phyloP scores from a whole-genome alignment of 2,329 filamentous ascomycete species.

The Fusarium solani-melongenae region DNA sequence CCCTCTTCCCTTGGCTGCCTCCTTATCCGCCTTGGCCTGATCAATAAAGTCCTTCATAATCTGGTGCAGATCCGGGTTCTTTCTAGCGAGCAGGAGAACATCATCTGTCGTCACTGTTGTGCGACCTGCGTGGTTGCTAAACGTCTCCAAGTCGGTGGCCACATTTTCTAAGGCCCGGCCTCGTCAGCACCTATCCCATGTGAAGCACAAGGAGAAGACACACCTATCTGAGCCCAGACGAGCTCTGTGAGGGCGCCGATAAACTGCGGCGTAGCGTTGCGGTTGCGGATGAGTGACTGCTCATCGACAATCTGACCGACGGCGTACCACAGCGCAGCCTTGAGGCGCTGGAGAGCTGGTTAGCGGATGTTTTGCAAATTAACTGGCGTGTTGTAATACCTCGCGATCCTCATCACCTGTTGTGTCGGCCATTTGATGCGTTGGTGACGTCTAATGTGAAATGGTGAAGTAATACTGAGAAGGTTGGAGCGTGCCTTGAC shows the following conservation, averaged over 20 bases:
- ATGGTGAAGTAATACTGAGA: background rate
- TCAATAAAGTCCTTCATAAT: slow-evolving; percentile 79
- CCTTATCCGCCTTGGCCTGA: slow-evolving; percentile 60
- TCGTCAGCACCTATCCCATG: background rate
- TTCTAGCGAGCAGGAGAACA: slow-evolving; percentile 85
- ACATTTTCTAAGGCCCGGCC: slow-evolving; percentile 59
- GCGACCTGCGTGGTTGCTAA: slow-evolving; percentile 80
- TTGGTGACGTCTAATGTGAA: background rate
- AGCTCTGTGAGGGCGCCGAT: slow-evolving; percentile 88
- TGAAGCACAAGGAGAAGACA: background rate
- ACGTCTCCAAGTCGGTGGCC: slow-evolving; percentile 66
- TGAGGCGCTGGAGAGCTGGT: slow-evolving; percentile 70
- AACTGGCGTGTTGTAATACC: slow-evolving; percentile 36
- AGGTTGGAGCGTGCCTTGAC: slow-evolving; percentile 18
- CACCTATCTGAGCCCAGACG: slow-evolving; percentile 88
- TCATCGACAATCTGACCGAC: slow-evolving; percentile 91
- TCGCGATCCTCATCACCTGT: slow-evolving; percentile 50
- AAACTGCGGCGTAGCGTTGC: slow-evolving; percentile 92
- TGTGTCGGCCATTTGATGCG: slow-evolving; percentile 47
- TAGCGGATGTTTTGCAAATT: background rate
- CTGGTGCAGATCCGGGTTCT: slow-evolving; percentile 85
- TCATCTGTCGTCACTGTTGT: slow-evolving; percentile 86
- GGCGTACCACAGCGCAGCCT: slow-evolving; percentile 85
- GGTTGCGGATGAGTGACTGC: slow-evolving; percentile 69
- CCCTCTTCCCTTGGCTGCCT: slow-evolving; percentile 37